phyloP scores from a whole-genome alignment of 139 green algal genomes.

The Astrephomene gubernaculifera region DNA sequence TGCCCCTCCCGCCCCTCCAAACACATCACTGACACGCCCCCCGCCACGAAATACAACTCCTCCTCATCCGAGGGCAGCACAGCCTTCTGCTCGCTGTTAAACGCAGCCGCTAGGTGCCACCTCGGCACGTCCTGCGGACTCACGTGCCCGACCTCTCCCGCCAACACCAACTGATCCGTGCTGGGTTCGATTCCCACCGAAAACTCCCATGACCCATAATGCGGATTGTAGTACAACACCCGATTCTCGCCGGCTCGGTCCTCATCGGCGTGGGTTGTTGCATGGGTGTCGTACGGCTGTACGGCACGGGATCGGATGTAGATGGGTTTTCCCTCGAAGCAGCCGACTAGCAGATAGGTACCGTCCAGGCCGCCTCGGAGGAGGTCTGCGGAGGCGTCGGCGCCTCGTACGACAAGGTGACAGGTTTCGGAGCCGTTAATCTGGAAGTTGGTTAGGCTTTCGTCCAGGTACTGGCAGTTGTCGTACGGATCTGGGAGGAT shows the following conservation, averaged over 20 bases:
- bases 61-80: constrained; percentile 31
- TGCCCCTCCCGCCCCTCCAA: not conserved
- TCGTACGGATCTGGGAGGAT: constrained; percentile 21
- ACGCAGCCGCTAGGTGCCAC: constrained; percentile 23
- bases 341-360: constrained; percentile 26
- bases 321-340: constrained; percentile 42
- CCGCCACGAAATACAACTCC: constrained; percentile 30
- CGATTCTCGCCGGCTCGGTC: constrained; percentile 39
- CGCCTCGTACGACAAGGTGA: constrained; percentile 18
- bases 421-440: constrained; percentile 38
- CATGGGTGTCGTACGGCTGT: not conserved
- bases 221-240: constrained; percentile 27
- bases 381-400: constrained; percentile 23
- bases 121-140: constrained; percentile 12
- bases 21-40: constrained; percentile 22
- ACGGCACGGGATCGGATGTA: constrained; percentile 13
- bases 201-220: constrained; percentile 31
- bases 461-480: constrained; percentile 31
- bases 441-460: not conserved
- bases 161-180: constrained; percentile 23
- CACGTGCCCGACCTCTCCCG: constrained; percentile 16
- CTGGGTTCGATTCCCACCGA: constrained; percentile 20
- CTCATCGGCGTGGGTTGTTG: too few species aligned
- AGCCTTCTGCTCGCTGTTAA: not conserved
- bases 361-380: constrained; percentile 32